Conservation (phyloP, 2,329 filamentous ascomycete genomes). For the Trichoderma hamatum region DNA sequence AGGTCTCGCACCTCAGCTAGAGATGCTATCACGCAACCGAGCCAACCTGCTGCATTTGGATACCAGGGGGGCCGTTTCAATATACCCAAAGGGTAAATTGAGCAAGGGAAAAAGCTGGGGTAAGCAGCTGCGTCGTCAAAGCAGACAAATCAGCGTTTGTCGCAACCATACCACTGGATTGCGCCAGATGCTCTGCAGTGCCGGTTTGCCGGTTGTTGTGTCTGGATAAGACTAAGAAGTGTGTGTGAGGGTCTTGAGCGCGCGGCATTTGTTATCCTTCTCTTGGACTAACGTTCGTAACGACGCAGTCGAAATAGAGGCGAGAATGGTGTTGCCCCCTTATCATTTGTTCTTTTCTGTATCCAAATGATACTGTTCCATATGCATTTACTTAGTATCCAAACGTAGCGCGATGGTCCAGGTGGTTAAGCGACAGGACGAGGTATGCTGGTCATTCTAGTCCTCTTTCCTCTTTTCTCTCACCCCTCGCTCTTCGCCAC, state of each 20-base stretch:
- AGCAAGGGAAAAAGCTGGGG: conserved; percentile 19
- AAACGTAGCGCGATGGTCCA: neutral
- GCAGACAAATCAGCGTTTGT: conserved; percentile 9
- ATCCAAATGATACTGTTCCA: neutral
- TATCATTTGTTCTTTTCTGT: neutral
- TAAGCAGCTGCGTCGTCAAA: neutral
- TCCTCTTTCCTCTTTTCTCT: neutral
- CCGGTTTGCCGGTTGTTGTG: conserved; percentile 12
- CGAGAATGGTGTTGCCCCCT: neutral
- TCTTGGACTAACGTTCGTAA: neutral
- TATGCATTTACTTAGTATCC: neutral
- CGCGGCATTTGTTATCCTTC: neutral
- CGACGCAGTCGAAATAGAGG: neutral
- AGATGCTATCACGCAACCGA: conserved; percentile 24
- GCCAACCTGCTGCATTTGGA: neutral
- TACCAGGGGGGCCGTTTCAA: neutral
- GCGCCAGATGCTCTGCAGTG: conserved; percentile 10
- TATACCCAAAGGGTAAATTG: neutral
- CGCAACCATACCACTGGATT: conserved; percentile 4
- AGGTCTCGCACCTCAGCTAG: conserved; percentile 14
- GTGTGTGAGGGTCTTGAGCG: neutral
- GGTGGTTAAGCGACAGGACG: neutral
- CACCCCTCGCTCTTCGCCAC: neutral
- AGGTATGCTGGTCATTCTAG: neutral
- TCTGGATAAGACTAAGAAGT: neutral